Percentiles rank a stretch among this genome's conserved stretches.
phyloP scores from a whole-genome alignment of 2,329 filamentous ascomycete genomes.

The Microcera coccophila region DNA sequence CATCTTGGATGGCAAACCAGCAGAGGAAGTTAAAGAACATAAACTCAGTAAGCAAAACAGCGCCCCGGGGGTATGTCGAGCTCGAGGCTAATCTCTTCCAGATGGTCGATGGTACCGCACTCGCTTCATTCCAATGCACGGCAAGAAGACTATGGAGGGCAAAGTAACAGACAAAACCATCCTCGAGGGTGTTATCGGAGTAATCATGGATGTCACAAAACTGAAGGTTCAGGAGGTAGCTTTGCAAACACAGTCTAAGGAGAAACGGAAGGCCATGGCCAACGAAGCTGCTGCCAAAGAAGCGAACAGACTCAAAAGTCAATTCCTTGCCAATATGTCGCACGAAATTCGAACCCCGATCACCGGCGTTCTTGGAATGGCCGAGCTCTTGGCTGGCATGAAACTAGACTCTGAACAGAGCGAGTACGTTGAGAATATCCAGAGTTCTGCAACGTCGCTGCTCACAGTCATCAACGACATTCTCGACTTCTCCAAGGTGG shows the following conservation, averaged over 20 bases:
- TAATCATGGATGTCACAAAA: slow-evolving; percentile 78
- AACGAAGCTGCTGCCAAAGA: slow-evolving; percentile 77
- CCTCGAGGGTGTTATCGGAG: slow-evolving; percentile 69
- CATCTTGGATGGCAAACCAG: slow-evolving; percentile 58
- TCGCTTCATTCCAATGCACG: slow-evolving; percentile 63
- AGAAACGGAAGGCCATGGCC: slow-evolving; percentile 66
- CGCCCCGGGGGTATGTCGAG: no score
- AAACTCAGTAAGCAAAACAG: slow-evolving; percentile 42
- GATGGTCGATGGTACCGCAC: slow-evolving; percentile 67
- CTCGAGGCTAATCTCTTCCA: slow-evolving; percentile 29
- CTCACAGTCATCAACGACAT: slow-evolving; percentile 90
- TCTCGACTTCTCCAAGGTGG: slow-evolving; percentile 82
- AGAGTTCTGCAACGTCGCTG: slow-evolving; percentile 73
- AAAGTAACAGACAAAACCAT: slow-evolving; percentile 43
- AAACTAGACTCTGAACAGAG: slow-evolving; percentile 65
- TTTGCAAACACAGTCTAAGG: slow-evolving; percentile 59
- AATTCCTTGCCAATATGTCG: slow-evolving; percentile 79
- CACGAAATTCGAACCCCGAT: slow-evolving; percentile 77
- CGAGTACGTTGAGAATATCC: slow-evolving; percentile 74
- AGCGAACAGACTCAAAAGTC: slow-evolving; percentile 73
- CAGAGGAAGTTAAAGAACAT: slow-evolving; percentile 62
- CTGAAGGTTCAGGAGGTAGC: slow-evolving; percentile 62
- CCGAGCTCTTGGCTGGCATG: slow-evolving; percentile 67
- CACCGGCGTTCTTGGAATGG: slow-evolving; percentile 76
- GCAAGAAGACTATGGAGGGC: slow-evolving; percentile 51